Conservation (phyloP, 106 monocot species). For the Dioscorea alata region DNA sequence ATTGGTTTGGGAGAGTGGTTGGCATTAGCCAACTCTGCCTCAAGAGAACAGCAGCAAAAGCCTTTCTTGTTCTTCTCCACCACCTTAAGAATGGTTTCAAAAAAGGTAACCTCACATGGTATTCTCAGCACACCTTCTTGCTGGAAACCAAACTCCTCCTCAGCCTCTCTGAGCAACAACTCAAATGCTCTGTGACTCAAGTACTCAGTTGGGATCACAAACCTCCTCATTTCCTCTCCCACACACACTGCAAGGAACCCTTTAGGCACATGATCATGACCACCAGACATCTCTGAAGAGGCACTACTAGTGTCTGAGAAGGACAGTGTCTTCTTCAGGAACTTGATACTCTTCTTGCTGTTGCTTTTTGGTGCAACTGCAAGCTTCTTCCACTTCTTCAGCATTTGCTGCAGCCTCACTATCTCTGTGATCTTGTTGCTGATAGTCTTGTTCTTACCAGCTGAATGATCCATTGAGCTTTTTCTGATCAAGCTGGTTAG, state of each 20-base stretch:
- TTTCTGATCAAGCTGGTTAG: neutral
- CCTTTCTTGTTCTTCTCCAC: constrained; percentile 33
- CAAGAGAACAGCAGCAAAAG: constrained; percentile 19
- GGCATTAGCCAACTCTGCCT: constrained; percentile 12
- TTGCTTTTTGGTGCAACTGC: constrained; percentile 44
- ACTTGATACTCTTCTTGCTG: constrained; percentile 56
- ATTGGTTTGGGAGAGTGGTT: constrained; percentile 13
- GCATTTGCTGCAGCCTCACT: constrained; percentile 71
- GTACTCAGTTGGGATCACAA: constrained; percentile 29
- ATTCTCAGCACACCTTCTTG: constrained; percentile 33
- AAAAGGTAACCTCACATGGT: constrained; percentile 27
- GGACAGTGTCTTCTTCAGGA: constrained; percentile 68
- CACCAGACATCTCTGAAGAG: neutral
- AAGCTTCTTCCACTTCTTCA: constrained; percentile 91
- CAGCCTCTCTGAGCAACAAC: constrained; percentile 22
- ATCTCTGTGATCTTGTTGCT: constrained; percentile 84
- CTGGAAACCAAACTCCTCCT: constrained; percentile 30
- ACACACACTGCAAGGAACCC: constrained; percentile 28
- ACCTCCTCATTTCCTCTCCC: constrained; percentile 33
- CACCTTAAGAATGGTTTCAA: constrained; percentile 19
- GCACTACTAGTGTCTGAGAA: constrained; percentile 34
- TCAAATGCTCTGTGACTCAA: constrained; percentile 20
- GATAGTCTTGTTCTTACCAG: constrained; percentile 19
- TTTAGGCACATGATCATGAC: constrained; percentile 23
- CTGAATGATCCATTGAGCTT: constrained; percentile 17